phyloP scores from a whole-genome alignment of 768 basidiomycete species.

The Tylopilus cervinicoccineus region DNA sequence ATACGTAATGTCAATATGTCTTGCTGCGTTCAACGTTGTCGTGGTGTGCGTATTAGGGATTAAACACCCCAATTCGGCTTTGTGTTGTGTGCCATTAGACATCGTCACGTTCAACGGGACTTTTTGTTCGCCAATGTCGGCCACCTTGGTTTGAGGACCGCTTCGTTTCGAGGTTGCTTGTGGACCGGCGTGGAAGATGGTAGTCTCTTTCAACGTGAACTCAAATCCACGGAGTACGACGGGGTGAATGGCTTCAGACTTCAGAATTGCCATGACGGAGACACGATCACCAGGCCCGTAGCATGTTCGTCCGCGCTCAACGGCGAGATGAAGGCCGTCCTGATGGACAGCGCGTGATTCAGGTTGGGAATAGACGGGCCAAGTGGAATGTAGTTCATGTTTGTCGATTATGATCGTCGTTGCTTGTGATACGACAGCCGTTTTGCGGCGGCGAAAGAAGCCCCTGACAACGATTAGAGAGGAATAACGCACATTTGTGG shows the following conservation, averaged over 20 bases:
- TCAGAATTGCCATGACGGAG: slow-evolving; percentile 64
- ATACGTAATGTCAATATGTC: slow-evolving; percentile 86
- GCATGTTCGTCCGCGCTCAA: slow-evolving; percentile 73
- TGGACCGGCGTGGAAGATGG: slow-evolving; percentile 65
- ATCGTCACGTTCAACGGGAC: slow-evolving; percentile 69
- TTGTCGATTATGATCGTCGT: slow-evolving; percentile 84
- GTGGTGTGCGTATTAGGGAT: slow-evolving; percentile 74
- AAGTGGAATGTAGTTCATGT: slow-evolving; percentile 89
- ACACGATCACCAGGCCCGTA: slow-evolving; percentile 86
- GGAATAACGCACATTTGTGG: neutral
- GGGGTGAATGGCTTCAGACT: slow-evolving; percentile 63
- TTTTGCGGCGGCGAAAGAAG: slow-evolving; percentile 77
- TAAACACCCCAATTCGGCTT: slow-evolving; percentile 66
- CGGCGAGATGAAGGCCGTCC: slow-evolving; percentile 70
- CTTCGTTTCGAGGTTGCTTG: slow-evolving; percentile 49
- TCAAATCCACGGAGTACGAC: slow-evolving; percentile 82
- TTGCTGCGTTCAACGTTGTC: slow-evolving; percentile 74
- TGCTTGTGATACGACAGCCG: slow-evolving; percentile 60
- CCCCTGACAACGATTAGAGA: slow-evolving; percentile 37
- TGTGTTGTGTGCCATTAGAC: slow-evolving; percentile 66
- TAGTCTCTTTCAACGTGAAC: slow-evolving; percentile 72
- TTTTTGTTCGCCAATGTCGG: slow-evolving; percentile 65
- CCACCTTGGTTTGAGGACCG: slow-evolving; percentile 51
- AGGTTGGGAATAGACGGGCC: slow-evolving; percentile 84
- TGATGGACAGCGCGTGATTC: slow-evolving; percentile 63